Evolutionary conservation across 495 filamentous ascomycete genomes (phyloP).

Genomic region (Friedmanniomyces endolithicus): DNA sequence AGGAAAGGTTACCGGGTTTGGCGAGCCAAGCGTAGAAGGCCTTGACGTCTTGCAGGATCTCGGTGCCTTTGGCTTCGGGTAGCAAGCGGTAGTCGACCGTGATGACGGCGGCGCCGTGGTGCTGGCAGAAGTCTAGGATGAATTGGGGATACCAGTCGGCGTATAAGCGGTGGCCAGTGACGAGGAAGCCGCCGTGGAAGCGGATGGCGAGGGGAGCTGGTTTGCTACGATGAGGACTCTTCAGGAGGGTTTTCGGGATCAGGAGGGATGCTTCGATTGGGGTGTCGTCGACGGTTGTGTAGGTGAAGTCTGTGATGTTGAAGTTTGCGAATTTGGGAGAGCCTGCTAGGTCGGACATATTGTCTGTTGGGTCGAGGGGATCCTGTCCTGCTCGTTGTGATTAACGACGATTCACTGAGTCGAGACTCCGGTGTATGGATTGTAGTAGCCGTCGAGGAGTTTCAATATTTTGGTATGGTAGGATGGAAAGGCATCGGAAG

Average conservation of each 20-base stretch:
- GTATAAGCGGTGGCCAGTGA: constrained; percentile 6
- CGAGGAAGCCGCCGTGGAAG: constrained; percentile 18
- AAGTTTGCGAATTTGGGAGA: constrained; percentile 10
- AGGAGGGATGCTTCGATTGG: constrained; percentile 12
- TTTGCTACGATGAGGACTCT: constrained; percentile 8
- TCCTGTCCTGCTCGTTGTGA: not conserved
- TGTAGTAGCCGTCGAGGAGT: too few species aligned
- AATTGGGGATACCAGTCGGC: constrained; percentile 16
- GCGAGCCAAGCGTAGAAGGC: constrained; percentile 42
- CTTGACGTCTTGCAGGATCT: constrained; percentile 38
- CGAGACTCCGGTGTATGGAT: too few species aligned
- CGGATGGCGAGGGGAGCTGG: constrained; percentile 9
- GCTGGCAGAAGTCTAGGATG: constrained; percentile 11
- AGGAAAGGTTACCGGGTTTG: constrained; percentile 4
- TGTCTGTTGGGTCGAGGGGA: not conserved
- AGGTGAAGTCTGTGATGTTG: constrained; percentile 8
- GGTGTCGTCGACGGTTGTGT: constrained; percentile 15
- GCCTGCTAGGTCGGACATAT: not conserved
- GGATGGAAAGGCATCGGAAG: too few species aligned
- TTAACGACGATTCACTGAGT: not conserved
- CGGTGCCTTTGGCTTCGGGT: constrained; percentile 36
- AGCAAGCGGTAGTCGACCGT: constrained; percentile 41
- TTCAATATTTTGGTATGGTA: too few species aligned
- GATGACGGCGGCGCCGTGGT: constrained; percentile 31
- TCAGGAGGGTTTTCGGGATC: constrained; percentile 15